Base-by-base conservation (phyloP, 176 grass and related monocot genomes). In the Zea luxurians region DNA sequence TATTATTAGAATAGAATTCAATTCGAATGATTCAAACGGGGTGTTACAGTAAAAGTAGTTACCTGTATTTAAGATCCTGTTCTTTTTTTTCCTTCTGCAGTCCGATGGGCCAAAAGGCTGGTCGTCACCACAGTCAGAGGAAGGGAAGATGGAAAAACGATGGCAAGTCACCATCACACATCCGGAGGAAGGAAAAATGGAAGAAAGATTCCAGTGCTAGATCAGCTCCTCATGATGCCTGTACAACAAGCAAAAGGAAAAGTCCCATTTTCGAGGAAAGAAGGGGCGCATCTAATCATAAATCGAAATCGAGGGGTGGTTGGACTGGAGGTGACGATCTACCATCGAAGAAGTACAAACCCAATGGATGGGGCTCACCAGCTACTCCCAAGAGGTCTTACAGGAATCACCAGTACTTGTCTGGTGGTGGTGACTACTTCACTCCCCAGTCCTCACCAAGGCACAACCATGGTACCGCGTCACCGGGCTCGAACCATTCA, bases 271-370 rank as follows among this genome's bases (percentile, higher is more conserved):
- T 84, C 48, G 90, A 96, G 61, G 90, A 87, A 66, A 89, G 81
- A 84, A 80, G 61, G 77, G 78, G 80, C 0, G 53, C 36, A 61
- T 52, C 82, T 77, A 27, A 13, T n/a, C 69, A 70, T 67, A 92
- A 93, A 78, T 91, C 90, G 61, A 92, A 84, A 83, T 78, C 41
- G 0, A 90, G 86, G 55, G 89, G 91, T 80, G 85, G 89, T 55
- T 92, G 90, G 87, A 85, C 84, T 46, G 76, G 78, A 42, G 83
- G 75, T 37, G 83, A 95, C 54, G 83, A 90, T 83, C 68, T 43
- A 46, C 63, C 78, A 69, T 70, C 8, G 8, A 90, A 76, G 79
- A 99, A 93, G 65, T 93, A 78, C 80, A 95, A 83, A 74, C 38
- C 74, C 65, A 85, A 87, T 37, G 74, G 50, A 35, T 89, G 83